Conservation (phyloP, 169 alveolate species). For the Babesia bovis region DNA sequence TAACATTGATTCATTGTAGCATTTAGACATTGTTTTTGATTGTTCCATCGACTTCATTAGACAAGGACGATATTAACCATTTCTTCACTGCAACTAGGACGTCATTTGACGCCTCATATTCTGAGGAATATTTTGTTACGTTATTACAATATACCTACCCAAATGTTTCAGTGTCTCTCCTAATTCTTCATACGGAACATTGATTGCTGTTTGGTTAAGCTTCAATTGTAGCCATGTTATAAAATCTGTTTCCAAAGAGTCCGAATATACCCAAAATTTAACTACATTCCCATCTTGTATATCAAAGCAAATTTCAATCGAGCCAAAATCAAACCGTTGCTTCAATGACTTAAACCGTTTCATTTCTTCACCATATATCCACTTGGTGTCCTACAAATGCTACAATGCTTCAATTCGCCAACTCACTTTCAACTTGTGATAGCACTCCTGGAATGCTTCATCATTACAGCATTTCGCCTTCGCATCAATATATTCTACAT, state of each 20-base stretch:
- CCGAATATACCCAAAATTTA: conserved; percentile 70
- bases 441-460: conserved; percentile 34
- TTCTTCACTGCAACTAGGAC: conserved; percentile 10
- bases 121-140: background rate
- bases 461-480: conserved; percentile 16
- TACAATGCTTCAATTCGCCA: background rate
- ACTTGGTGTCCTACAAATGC: conserved; percentile 36
- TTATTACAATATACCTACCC: conserved; percentile 2
- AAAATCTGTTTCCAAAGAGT: conserved; percentile 69
- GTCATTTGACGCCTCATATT: conserved; percentile 12
- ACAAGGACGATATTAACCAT: conserved; percentile 47
- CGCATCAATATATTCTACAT: conserved; percentile 9
- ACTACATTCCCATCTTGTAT: conserved; percentile 21
- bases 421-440: conserved; percentile 47
- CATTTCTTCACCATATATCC: conserved; percentile 58
- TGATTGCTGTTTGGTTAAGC: conserved; percentile 30
- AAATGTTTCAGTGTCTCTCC: conserved; percentile 1
- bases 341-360: conserved; percentile 27
- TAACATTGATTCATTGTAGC: no score
- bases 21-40: no score
- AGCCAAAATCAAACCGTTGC: conserved; percentile 60
- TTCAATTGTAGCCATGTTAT: conserved; percentile 43
- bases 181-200: conserved; percentile 9
- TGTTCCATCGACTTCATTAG: no score
- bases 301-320: conserved; percentile 57